A percentile compares a stretch with the other conserved stretches of the same genome.
Conservation (phyloP, 1,284 basidiomycete genomes). For the Bondarzewia mesenterica region DNA sequence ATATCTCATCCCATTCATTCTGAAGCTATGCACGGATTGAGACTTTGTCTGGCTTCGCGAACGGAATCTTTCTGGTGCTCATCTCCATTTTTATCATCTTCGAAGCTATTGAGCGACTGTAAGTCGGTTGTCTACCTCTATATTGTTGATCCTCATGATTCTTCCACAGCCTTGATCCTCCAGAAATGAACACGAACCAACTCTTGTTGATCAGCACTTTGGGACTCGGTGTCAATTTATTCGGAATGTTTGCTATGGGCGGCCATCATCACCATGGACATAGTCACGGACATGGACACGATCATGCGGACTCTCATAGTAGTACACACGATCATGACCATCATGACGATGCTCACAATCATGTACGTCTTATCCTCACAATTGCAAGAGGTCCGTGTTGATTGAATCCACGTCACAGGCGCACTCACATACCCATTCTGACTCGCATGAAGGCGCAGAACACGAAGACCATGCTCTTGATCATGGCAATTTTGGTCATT, state of each 20-base stretch:
- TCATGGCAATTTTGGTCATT: slow-evolving; percentile 14
- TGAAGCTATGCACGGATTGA: slow-evolving; percentile 97
- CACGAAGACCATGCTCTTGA: slow-evolving; percentile 5
- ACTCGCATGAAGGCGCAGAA: not conserved
- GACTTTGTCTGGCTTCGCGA: slow-evolving; percentile 96
- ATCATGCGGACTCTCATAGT: slow-evolving; percentile 30
- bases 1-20: slow-evolving; percentile 1
- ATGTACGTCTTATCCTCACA: not conserved
- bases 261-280: slow-evolving; percentile 72
- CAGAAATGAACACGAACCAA: slow-evolving; percentile 97
- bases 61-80: slow-evolving; percentile 93
- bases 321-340: slow-evolving; percentile 19
- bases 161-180: slow-evolving; percentile 73
- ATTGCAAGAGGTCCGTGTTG: not conserved
- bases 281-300: slow-evolving; percentile 25
- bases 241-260: slow-evolving; percentile 99
- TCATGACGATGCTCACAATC: slow-evolving; percentile 2
- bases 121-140: slow-evolving; percentile 23
- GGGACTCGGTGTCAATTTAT: slow-evolving; percentile 90
- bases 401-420: not conserved
- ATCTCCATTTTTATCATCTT: slow-evolving; percentile 99
- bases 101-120: slow-evolving; percentile 94
- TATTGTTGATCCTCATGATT: not conserved
- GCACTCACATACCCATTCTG: not conserved
- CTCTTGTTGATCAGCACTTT: slow-evolving; percentile 84